Conservation (phyloP, 2,329 filamentous ascomycete species). For the Penicillium sp. region DNA sequence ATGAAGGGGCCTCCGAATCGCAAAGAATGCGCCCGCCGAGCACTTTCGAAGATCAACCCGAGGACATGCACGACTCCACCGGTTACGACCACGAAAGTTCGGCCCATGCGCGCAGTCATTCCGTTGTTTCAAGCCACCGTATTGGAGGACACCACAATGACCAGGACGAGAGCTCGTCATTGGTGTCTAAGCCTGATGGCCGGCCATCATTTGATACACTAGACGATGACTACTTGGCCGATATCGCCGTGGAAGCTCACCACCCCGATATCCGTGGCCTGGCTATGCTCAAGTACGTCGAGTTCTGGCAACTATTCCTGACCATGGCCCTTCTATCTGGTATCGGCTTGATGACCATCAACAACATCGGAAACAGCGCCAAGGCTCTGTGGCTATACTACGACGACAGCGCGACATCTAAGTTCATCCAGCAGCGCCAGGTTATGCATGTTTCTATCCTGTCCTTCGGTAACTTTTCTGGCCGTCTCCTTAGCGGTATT, state of each 20-base stretch:
- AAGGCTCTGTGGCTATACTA: constrained; percentile 87
- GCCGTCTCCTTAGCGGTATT: constrained; percentile 76
- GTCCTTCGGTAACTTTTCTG: constrained; percentile 83
- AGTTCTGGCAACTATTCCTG: constrained; percentile 89
- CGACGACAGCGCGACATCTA: constrained; percentile 68
- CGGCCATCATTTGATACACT: constrained; percentile 53
- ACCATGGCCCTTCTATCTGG: constrained; percentile 90
- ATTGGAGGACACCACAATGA: constrained; percentile 35
- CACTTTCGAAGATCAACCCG: constrained; percentile 23
- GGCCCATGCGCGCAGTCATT: constrained; percentile 32
- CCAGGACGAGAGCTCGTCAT: constrained; percentile 74
- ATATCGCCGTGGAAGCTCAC: constrained; percentile 69
- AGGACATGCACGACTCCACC: constrained; percentile 37
- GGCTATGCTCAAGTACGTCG: constrained; percentile 66
- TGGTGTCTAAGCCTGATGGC: constrained; percentile 65
- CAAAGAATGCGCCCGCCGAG: constrained; percentile 35
- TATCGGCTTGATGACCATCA: constrained; percentile 97
- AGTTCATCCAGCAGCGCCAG: constrained; percentile 78
- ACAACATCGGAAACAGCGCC: constrained; percentile 91
- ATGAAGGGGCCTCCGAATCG: constrained; percentile 33
- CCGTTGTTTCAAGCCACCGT: constrained; percentile 28
- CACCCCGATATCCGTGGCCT: constrained; percentile 89
- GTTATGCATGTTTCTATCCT: constrained; percentile 91
- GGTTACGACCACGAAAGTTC: constrained; percentile 30
- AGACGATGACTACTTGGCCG: constrained; percentile 54